Conservation (phyloP, 306 rosid species). For the Ceratonia siliqua region DNA sequence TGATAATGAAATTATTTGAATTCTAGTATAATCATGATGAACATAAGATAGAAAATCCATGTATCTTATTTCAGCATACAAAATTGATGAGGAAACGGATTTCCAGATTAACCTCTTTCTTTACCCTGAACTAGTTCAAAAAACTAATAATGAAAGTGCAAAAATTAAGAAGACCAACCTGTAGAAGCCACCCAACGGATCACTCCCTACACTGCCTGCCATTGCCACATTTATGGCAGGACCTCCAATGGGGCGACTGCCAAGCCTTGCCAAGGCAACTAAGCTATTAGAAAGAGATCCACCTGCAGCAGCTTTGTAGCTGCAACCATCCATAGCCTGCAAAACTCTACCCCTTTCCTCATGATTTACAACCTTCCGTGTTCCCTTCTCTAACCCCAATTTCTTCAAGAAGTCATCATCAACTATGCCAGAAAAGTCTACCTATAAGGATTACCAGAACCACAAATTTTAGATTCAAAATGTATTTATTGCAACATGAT, state of each 20-base stretch:
- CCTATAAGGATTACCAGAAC: conserved; percentile 46
- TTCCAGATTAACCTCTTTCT: conserved; percentile 5
- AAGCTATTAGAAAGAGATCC: conserved; percentile 94
- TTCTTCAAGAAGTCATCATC: conserved; percentile 76
- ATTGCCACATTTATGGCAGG: conserved; percentile 79
- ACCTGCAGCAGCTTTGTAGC: conserved; percentile 97
- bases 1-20: neutral
- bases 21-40: conserved; percentile 13
- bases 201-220: conserved; percentile 92
- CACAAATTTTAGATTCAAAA: conserved; percentile 13
- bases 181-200: conserved; percentile 94
- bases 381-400: conserved; percentile 86
- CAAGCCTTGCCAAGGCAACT: conserved; percentile 94
- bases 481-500: neutral
- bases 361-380: conserved; percentile 79
- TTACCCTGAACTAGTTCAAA: conserved; percentile 12
- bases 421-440: conserved; percentile 87
- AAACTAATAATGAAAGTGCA: conserved; percentile 16
- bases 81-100: neutral
- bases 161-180: conserved; percentile 47
- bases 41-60: neutral
- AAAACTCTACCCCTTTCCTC: conserved; percentile 94
- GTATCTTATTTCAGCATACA: neutral
- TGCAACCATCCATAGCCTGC: conserved; percentile 95
- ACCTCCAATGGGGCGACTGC: conserved; percentile 49